Percentiles rank a stretch among this genome's conserved stretches.
These are phyloP conservation scores for Toxoplasma gondii DNA, from an alignment of 169 alveolate genomes.

Conservation along the genomic window DNA sequence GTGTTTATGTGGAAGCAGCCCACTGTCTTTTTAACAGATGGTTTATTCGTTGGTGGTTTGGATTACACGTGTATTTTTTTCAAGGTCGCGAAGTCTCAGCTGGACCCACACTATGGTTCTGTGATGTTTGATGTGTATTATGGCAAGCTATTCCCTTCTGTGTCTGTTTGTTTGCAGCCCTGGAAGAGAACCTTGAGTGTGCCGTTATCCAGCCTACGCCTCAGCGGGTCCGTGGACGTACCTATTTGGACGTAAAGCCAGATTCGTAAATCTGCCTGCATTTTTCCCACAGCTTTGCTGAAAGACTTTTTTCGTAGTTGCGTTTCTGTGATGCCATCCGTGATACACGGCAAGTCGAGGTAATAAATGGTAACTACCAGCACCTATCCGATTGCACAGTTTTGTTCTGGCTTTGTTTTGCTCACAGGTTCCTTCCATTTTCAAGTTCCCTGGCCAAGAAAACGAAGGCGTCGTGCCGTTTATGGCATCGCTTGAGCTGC, in stretches of 20 bases:
- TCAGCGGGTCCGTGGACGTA: slow-evolving; percentile 1
- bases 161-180: slow-evolving; percentile 5
- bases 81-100: too few species aligned
- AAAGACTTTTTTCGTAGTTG: too few species aligned
- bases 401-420: neutral
- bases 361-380: too few species aligned
- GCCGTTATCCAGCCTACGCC: slow-evolving; percentile 57
- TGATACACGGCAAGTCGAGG: too few species aligned
- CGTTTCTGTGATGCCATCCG: too few species aligned
- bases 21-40: neutral
- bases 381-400: neutral
- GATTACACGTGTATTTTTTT: too few species aligned
- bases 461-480: slow-evolving; percentile 57
- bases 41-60: too few species aligned
- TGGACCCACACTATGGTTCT: too few species aligned
- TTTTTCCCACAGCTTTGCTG: too few species aligned
- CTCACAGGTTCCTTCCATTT: slow-evolving; percentile 46
- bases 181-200: slow-evolving; percentile 57
- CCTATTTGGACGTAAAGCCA: neutral
- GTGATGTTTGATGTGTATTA: too few species aligned
- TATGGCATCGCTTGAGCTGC: slow-evolving; percentile 37
- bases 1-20: neutral
- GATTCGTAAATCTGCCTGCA: too few species aligned
- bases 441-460: neutral
- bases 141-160: neutral